Base-by-base conservation (phyloP, 2,329 filamentous ascomycete species). In the Curvularia eragrostidis region DNA sequence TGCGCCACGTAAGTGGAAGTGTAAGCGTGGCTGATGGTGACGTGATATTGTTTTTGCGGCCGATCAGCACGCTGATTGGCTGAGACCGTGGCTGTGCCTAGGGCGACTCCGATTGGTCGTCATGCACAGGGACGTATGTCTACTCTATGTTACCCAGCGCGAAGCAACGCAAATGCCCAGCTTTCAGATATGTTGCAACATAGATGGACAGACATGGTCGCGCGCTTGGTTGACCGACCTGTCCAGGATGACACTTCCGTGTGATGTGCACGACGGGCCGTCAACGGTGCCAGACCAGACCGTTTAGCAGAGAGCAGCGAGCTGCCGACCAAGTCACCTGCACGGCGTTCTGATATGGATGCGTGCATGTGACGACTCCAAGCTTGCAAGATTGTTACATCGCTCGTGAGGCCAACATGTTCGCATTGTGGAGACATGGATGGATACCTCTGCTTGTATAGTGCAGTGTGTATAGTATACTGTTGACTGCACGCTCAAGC, bases 1-100 rank as follows among this genome's bases (percentile, higher is more conserved):
- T 67, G 65, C 63, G 68, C 68, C 67, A 47, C 48, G 44, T 41
- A 15, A n/a, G n/a, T n/a, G n/a, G n/a, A n/a, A n/a, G n/a, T n/a
- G n/a, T n/a, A n/a, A n/a, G 18, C 44, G 48, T 61, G 62, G 59
- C 59, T 56, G 50, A 48, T 21, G 52, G 26, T 55, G 24, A 26
- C 26, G 52, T 53, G 58, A 54, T 52, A 51, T 46, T 47, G 36
- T 24, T 7, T 5, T 15, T 48, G 26, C 54, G 62, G 59, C 48
- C 52, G 39, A 47, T 52, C 18, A 15, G n/a, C 21, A 21, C 18
- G 44, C 15, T 62, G 51, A 65, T n/a, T n/a, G n/a, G n/a, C n/a
- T n/a, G n/a, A n/a, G n/a, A n/a, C n/a, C n/a, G n/a, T n/a, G n/a
- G n/a, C n/a, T n/a, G n/a, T n/a, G n/a, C n/a, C n/a, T n/a, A n/a